Base-by-base conservation (phyloP, 78 protist genomes). In the Blattamonas nauphoetae region DNA sequence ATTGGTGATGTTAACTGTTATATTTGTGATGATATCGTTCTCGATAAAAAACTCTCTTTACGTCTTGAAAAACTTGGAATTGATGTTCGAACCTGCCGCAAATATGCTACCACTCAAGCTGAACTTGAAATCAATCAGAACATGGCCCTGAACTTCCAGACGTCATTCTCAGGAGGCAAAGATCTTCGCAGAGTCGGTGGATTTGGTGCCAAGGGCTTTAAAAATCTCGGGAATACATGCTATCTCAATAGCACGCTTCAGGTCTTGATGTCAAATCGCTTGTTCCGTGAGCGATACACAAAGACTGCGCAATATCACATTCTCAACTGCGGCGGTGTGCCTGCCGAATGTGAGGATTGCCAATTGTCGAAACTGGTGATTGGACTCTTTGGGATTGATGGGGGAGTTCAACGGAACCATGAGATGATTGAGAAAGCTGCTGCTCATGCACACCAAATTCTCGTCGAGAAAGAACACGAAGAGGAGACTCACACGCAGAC, bases 171-270 rank as follows among this genome's bases (percentile, higher is more conserved):
- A 84, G 89, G 77, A 33, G 89, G 89, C 42, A 34, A 55, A 36
- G 45, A 42, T 38, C 84, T 87, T 4, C 34, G 1, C 42, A 81
- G 84, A 35, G 41, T 87, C 35, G 2, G n/a, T 38, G 89, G 89
- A 32, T 85, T 85, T 36, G 89, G 89, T 33, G 35, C 3, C 38
- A 2, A 1, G 44, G 89, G 86, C 4, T 34, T 78, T 3, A 32
- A 1, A 34, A 78, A 79, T 36, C 38, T 78, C 45, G 89, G 89
- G 42, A 86, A 86, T 5, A 79, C 83, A 11, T 94, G 96, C 90
- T 96, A 96, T 87, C 88, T 96, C 89, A 89, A 94, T 41, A 92
- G 95, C 35, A 92, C 92, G 38, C 4, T 95, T 35, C 97, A 95
- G 81, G 44, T 77, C 86, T n/a, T 95, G 41, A 88, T 88, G 77